Evolutionary conservation across 257 asterid genomes (phyloP), one percentile per base, ranked within the genome.

Genomic region (Lantana camara): DNA sequence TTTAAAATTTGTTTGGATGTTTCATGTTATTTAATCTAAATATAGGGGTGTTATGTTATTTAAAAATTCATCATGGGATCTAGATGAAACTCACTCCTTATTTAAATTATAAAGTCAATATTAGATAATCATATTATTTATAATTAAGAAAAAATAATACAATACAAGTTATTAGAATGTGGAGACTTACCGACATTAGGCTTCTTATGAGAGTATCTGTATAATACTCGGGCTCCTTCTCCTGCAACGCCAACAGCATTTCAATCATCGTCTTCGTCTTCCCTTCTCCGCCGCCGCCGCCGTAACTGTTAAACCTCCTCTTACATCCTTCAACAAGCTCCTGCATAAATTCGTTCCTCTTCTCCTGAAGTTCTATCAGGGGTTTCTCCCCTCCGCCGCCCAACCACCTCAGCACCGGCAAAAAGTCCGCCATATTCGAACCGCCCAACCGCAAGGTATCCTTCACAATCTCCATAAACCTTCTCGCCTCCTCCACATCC

Each of bases 311-410:
- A 29, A 44, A 42, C 32, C 70, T 63, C 6, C 34, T 57, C 47
- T 73, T 71, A 20, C 45, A 62, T 13, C 76, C 82, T 17, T 69
- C 81, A 23, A 83, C 68, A 72, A 78, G 23, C 10, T 66, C 85
- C 51, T 78, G 85, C 71, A 78, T 76, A 63, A 81, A 76, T 16
- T 20, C 21, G 4, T 80, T 81, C 65, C 85, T 78, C 70, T 48
- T 67, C 42, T 42, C 57, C 50, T 78, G 74, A 54, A 83, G 8
- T 27, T 15, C 27, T 64, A 45, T 57, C 61, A 80, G 27, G 7
- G 20, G 34, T 7, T 62, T 68, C 69, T 82, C 89, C 69, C 80
- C 89, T 7, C 66, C 58, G 4, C 60, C 41, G 51, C 79, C 74
- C 23, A 76, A 13, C 86, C 77, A 68, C 24, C 66, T 64, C 66